Base-by-base conservation (phyloP, 139 green algal genomes). In the Asterochloris erici region DNA sequence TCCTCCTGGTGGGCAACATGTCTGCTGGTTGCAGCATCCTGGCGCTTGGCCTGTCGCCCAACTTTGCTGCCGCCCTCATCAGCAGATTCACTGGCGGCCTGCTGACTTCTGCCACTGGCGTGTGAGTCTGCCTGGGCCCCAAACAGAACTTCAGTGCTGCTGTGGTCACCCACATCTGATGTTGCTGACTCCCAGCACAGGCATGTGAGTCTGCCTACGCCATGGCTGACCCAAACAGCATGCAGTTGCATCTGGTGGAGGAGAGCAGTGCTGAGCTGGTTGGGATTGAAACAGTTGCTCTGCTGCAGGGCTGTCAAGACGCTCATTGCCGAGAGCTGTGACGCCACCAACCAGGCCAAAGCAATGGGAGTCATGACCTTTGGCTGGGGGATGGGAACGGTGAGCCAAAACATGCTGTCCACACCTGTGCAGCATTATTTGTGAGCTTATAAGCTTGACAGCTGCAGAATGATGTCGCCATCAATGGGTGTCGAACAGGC, bases 351-450 rank as follows among this genome's bases (percentile, higher is more conserved):
- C 9, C 76, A 80, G 60, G 76, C 76, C 0, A 80, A 80, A 62
- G 76, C 76, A 26, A 80, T 80, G 76, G 76, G 76, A 6, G 68
- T 70, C 11, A 80, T 80, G 76, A 80, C 76, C 68, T 61, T 62
- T 70, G 74, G 74, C 15, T 68, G 74, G 74, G 54, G 74, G 12
- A 60, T 79, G 17, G 54, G 74, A 19, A 79, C 54, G 38, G 38
- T 54, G 38, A 54, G 38, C 38, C 38, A 54, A 54, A n/a, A n/a
- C n/a, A n/a, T 54, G 38, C 38, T 54, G 38, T 54, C 38, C 38
- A 54, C 38, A 54, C 38, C 38, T 54, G 2, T 54, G 38, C 38
- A 54, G 38, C 38, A 10, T 54, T 2, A 10, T 54, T 54, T 54
- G 38, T 6, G 38, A 54, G 38, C 38, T 54, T n/a, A n/a, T n/a